Evolutionary conservation across 2,329 filamentous ascomycete species (phyloP).

Genomic region (Escovopsis weberi): DNA sequence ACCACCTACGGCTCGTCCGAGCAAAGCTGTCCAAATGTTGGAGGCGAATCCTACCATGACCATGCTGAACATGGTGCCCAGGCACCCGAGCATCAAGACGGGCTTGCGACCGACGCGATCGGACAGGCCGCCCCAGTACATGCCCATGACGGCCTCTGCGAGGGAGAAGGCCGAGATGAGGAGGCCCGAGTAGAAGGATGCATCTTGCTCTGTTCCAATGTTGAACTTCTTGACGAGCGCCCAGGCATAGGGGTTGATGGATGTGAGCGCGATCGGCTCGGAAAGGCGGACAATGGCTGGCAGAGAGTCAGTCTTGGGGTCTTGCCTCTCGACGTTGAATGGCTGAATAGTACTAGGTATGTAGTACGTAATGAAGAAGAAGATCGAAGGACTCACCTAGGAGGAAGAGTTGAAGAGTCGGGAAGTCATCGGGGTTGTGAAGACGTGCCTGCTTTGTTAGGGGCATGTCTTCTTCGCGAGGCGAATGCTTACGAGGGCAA

Average conservation of each 20-base stretch:
- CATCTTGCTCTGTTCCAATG: conserved; percentile 57
- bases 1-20: conserved; percentile 63
- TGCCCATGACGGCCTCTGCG: conserved; percentile 68
- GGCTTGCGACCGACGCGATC: conserved; percentile 77
- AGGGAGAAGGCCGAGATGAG: conserved; percentile 78
- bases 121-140: conserved; percentile 77
- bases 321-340: neutral
- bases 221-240: conserved; percentile 64
- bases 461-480: conserved; percentile 32
- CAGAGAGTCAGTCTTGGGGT: neutral
- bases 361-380: no score
- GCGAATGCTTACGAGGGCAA: conserved; percentile 28
- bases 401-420: conserved; percentile 67
- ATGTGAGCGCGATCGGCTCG: conserved; percentile 84
- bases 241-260: conserved; percentile 88
- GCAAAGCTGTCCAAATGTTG: conserved; percentile 72
- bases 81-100: conserved; percentile 64
- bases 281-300: conserved; percentile 81
- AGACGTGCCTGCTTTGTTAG: conserved; percentile 34
- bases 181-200: conserved; percentile 76
- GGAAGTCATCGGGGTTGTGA: conserved; percentile 61
- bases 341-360: neutral
- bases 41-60: conserved; percentile 68
- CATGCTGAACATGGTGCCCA: conserved; percentile 71
- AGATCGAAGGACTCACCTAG: conserved; percentile 45